These are phyloP conservation scores for Datura wrightii DNA, from an alignment of 257 asterid genomes.

Conservation along the genomic window DNA sequence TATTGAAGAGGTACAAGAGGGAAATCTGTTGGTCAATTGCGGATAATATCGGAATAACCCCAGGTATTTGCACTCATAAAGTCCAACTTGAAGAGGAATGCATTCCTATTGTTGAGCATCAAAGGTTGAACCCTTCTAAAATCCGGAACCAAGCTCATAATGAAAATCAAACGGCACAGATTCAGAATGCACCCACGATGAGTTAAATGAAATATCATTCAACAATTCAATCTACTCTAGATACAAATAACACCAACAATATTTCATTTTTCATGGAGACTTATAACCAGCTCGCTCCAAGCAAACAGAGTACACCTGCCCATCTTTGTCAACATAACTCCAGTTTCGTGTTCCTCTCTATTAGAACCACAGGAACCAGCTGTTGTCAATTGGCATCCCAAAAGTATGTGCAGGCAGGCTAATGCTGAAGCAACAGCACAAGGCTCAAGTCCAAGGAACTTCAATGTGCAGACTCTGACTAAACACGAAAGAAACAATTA, in stretches of 20 bases:
- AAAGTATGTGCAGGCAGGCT: background rate
- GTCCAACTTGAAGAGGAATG: too few species aligned
- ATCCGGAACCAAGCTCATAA: background rate
- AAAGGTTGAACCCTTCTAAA: too few species aligned
- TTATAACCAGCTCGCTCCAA: too few species aligned
- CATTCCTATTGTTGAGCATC: too few species aligned
- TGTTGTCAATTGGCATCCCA: background rate
- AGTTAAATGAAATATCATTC: background rate
- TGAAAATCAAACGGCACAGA: background rate
- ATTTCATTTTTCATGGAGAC: background rate
- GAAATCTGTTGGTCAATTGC: too few species aligned
- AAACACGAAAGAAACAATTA: background rate
- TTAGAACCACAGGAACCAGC: background rate
- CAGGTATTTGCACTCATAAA: too few species aligned
- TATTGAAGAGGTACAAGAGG: too few species aligned
- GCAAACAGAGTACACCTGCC: background rate
- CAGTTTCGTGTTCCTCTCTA: background rate
- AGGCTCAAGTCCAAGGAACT: background rate
- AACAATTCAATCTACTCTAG: background rate
- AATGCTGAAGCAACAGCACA: background rate
- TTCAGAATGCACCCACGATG: background rate
- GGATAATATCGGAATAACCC: too few species aligned
- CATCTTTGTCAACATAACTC: background rate
- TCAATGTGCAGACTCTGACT: background rate
- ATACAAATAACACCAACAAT: background rate